phyloP scores from a whole-genome alignment of 139 green algal species.

The Coelastrella sp. region DNA sequence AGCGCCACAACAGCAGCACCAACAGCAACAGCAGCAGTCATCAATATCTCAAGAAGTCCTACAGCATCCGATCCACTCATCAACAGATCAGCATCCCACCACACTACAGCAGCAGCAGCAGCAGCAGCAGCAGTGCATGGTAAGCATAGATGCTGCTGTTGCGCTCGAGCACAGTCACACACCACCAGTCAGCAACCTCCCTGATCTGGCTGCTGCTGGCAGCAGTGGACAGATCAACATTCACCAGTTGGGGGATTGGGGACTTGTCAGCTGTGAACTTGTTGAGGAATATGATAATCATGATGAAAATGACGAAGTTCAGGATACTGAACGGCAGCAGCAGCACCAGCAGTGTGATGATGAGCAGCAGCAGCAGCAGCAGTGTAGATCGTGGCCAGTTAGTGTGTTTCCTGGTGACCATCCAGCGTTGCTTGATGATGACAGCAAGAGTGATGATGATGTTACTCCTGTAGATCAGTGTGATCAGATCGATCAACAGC shows the following conservation, averaged over 20 bases:
- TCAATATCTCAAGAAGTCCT: neutral
- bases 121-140: neutral
- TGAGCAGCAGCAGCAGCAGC: slow-evolving; percentile 26
- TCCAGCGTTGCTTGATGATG: too few species aligned
- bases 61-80: slow-evolving; percentile 4
- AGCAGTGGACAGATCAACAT: neutral
- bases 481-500: neutral
- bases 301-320: neutral
- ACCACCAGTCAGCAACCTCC: neutral
- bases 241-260: neutral
- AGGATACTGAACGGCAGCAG: neutral
- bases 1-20: neutral
- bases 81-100: slow-evolving; percentile 18
- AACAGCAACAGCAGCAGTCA: neutral
- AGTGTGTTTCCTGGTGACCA: too few species aligned
- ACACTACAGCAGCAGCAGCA: slow-evolving; percentile 12
- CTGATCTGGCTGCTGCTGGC: slow-evolving; percentile 28
- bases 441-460: neutral
- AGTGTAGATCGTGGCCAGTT: too few species aligned
- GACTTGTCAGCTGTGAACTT: slow-evolving; percentile 9
- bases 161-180: too few species aligned
- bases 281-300: slow-evolving; percentile 19
- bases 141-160: too few species aligned
- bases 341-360: neutral
- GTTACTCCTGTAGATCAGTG: neutral